phyloP scores from a whole-genome alignment of 2,329 filamentous ascomycete genomes.

The Parastagonospora avenae region DNA sequence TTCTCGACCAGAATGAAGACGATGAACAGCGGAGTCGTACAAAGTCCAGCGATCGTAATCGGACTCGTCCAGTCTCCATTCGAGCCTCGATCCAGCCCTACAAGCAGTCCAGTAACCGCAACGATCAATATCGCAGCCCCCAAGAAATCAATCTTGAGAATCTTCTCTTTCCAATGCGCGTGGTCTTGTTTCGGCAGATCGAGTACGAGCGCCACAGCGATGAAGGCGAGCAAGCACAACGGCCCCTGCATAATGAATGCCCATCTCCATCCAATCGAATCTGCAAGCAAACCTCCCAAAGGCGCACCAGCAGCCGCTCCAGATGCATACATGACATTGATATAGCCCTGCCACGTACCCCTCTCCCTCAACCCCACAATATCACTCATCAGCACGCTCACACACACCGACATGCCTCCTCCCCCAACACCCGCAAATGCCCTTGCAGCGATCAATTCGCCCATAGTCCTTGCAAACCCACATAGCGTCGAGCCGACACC shows the following conservation, averaged over 20 bases:
- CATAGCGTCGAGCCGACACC: conserved; percentile 68
- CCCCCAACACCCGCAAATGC: conserved; percentile 69
- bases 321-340: conserved; percentile 73
- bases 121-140: conserved; percentile 70
- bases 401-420: conserved; percentile 73
- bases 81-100: conserved; percentile 74
- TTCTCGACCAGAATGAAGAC: conserved; percentile 73
- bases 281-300: conserved; percentile 71
- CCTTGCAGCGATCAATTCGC: conserved; percentile 69
- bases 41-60: conserved; percentile 63
- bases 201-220: conserved; percentile 67
- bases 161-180: conserved; percentile 67
- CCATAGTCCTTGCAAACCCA: conserved; percentile 67
- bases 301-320: conserved; percentile 74
- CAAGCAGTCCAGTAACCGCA: conserved; percentile 68
- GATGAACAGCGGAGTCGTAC: conserved; percentile 63
- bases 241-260: conserved; percentile 75
- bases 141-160: conserved; percentile 73
- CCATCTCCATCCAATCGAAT: conserved; percentile 78
- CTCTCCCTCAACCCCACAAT: conserved; percentile 71
- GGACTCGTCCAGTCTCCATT: conserved; percentile 70
- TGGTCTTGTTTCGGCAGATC: conserved; percentile 64
- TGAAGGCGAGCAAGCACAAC: conserved; percentile 68
- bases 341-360: conserved; percentile 74
- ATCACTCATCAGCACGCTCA: conserved; percentile 72